A percentile compares a stretch with the other conserved stretches of the same genome.
These are phyloP conservation scores for Scleroderma bovista DNA, from an alignment of 768 basidiomycete genomes.

Conservation along the genomic window DNA sequence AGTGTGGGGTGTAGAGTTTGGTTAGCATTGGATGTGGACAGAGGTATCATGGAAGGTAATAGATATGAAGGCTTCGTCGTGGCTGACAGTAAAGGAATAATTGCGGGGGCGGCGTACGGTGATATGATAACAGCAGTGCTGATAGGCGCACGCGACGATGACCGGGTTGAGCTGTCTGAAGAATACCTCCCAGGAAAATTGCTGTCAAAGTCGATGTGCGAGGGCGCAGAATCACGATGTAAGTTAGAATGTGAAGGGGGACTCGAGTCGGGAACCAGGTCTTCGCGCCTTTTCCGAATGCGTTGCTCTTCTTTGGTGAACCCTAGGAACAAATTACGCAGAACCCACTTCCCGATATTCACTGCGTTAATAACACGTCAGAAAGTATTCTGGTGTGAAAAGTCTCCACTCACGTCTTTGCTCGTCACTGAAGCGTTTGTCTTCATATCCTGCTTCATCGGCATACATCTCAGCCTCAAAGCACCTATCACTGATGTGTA, in stretches of 20 bases:
- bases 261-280: slow-evolving; percentile 13
- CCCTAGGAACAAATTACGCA: slow-evolving; percentile 77
- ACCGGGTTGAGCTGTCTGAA: slow-evolving; percentile 24
- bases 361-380: slow-evolving; percentile 41
- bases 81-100: slow-evolving; percentile 44
- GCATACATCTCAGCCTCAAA: slow-evolving; percentile 96
- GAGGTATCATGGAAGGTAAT: slow-evolving; percentile 54
- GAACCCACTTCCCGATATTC: slow-evolving; percentile 88
- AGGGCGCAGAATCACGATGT: slow-evolving; percentile 19
- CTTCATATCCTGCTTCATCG: slow-evolving; percentile 77
- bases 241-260: slow-evolving; percentile 9
- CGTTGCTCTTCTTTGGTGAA: slow-evolving; percentile 70
- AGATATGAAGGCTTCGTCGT: slow-evolving; percentile 48
- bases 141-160: slow-evolving; percentile 18
- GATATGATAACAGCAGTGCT: slow-evolving; percentile 51
- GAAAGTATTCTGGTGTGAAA: not conserved
- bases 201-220: slow-evolving; percentile 22
- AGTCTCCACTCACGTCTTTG: slow-evolving; percentile 56
- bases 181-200: slow-evolving; percentile 20
- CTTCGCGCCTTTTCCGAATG: slow-evolving; percentile 31
- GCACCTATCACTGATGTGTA: slow-evolving; percentile 81
- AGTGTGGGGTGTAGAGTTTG: slow-evolving; percentile 35
- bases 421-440: slow-evolving; percentile 69
- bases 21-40: slow-evolving; percentile 28
- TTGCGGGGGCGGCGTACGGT: slow-evolving; percentile 60